These are phyloP conservation scores for Fusarium clavum DNA, from an alignment of 2,329 filamentous ascomycete species.

Conservation along the genomic window DNA sequence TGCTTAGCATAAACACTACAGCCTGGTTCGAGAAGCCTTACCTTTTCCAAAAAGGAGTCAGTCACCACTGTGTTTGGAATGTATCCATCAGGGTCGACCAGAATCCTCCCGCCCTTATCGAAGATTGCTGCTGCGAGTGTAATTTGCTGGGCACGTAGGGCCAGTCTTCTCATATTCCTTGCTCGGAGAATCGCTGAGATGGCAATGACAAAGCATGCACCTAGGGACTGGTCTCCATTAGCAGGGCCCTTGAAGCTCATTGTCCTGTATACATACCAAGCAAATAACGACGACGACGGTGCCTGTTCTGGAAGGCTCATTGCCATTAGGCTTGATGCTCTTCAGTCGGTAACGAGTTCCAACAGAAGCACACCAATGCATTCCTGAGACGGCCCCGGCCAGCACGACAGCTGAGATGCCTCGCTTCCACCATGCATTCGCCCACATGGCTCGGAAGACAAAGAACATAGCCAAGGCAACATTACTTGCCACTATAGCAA, in stretches of 20 bases:
- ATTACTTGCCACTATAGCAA: conserved; percentile 78
- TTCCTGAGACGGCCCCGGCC: conserved; percentile 80
- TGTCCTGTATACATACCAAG: conserved; percentile 62
- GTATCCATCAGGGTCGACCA: conserved; percentile 76
- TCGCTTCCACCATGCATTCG: conserved; percentile 81
- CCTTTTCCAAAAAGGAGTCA: conserved; percentile 76
- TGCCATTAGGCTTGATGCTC: conserved; percentile 51
- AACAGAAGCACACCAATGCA: conserved; percentile 85
- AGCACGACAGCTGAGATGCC: conserved; percentile 73
- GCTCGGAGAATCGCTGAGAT: conserved; percentile 66
- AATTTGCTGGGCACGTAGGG: conserved; percentile 71
- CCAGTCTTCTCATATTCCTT: conserved; percentile 64
- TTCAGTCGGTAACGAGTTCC: conserved; percentile 76
- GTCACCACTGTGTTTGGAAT: conserved; percentile 82
- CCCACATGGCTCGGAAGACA: conserved; percentile 79
- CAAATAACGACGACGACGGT: conserved; percentile 80
- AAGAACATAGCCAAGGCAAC: conserved; percentile 81
- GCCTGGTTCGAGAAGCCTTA: conserved; percentile 45
- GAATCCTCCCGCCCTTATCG: conserved; percentile 71
- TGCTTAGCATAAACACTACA: conserved; percentile 25
- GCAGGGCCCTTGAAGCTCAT: not conserved
- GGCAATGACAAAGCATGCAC: conserved; percentile 70
- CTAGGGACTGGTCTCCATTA: conserved; percentile 62
- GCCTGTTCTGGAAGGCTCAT: conserved; percentile 66
- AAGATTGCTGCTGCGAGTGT: conserved; percentile 72